Evolutionary conservation across 2,329 filamentous ascomycete genomes (phyloP), one percentile per base, ranked within the genome.

Genomic region (Fusarium newnesense): DNA sequence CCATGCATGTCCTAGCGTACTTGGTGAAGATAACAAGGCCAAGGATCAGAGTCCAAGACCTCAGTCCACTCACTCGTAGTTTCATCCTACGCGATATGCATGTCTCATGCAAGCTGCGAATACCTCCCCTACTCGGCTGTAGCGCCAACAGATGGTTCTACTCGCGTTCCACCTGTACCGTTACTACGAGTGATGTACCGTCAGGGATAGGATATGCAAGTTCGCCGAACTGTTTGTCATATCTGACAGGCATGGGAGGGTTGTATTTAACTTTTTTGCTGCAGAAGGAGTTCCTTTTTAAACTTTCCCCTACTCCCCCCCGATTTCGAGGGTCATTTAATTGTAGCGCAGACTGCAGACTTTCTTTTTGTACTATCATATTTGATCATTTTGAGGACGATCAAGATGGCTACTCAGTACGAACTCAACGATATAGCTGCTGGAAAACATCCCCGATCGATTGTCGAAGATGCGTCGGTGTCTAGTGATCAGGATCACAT

Each of bases 401-500:
- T 37, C 24, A 44, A 16, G 1, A 57, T 57, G 64, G 64, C 37
- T 16, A 50, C 46, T 57, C 64, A 43, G 28, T 69, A 52, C 16
- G 64, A 74, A n/a, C 53, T 63, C 28, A 64, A 60, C 39, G 60
- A 65, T 18, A 64, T 62, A 58, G 58, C 47, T 24, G 28, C 24
- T 1, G 24, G 42, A 4, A 76, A 76, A n/a, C 46, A 47, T 26
- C 66, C 64, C 5, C 60, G 64, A 8, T 49, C 69, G 4, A 65
- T 21, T 0, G 47, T 76, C 1, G 61, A 74, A 11, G 43, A 63
- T 49, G 53, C 58, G 1, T 54, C 62, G 1, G 59, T 70, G 2
- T 34, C 49, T 1, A 56, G 64, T 18, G 74, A 77, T 28, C 67
- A 73, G n/a, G 76, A 78, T 6, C 60, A 73, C 16, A 40, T 68